A percentile compares a stretch with the other conserved stretches of the same genome.
phyloP scores from a whole-genome alignment of 768 basidiomycete species.

The Leccinum uliginosum region DNA sequence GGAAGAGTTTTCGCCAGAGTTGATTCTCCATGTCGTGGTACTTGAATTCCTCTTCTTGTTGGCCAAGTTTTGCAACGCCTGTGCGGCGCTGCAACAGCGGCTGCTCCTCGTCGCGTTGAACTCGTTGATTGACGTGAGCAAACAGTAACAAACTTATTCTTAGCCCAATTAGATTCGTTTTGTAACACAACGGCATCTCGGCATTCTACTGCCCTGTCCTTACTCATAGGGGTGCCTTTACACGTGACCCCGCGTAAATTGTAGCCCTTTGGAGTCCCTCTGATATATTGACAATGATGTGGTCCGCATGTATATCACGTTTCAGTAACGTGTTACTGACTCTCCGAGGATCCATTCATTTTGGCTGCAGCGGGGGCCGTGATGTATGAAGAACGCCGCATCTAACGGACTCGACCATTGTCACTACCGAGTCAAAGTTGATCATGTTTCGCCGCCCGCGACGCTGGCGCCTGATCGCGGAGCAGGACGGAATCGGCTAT shows the following conservation, averaged over 20 bases:
- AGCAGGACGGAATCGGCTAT: constrained; percentile 7
- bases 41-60: background rate
- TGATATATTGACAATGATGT: background rate
- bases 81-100: background rate
- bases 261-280: too few species aligned
- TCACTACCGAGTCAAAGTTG: background rate
- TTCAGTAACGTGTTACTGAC: background rate
- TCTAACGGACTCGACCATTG: background rate
- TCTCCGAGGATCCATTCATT: constrained; percentile 4
- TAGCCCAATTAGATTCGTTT: background rate
- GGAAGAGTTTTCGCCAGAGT: background rate
- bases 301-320: background rate
- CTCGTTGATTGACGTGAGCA: background rate
- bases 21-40: background rate
- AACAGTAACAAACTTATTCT: background rate
- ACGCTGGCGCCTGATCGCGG: background rate
- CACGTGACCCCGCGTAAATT: background rate
- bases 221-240: background rate
- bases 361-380: background rate
- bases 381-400: background rate
- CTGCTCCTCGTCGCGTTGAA: background rate
- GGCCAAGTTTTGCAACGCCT: background rate
- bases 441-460: background rate
- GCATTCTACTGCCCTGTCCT: background rate
- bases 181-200: background rate